These are phyloP conservation scores for Achaetomium macrosporum DNA, from an alignment of 2,329 filamentous ascomycete genomes.

Conservation along the genomic window DNA sequence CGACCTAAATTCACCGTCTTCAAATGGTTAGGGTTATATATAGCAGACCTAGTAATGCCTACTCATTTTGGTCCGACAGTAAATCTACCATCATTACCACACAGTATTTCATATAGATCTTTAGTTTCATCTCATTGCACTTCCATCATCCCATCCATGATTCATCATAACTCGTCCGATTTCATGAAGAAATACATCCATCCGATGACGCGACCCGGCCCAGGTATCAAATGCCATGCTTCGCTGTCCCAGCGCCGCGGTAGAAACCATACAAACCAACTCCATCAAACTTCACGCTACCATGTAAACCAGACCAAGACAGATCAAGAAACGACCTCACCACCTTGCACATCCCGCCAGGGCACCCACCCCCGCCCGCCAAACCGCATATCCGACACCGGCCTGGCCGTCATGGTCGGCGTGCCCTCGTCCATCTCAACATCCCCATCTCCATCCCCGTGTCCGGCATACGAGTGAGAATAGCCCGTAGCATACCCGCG, in stretches of 20 bases:
- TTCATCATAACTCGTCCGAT: neutral
- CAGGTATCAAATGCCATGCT: constrained; percentile 3
- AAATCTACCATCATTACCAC: no score
- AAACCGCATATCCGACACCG: neutral
- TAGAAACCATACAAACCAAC: no score
- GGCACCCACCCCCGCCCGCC: constrained; percentile 10
- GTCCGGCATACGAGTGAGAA: neutral
- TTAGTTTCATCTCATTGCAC: no score
- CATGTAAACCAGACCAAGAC: neutral
- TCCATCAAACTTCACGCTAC: no score
- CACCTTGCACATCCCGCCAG: constrained; percentile 4
- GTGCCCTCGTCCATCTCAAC: constrained; percentile 19
- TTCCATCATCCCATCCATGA: constrained; percentile 1
- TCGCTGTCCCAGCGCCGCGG: neutral
- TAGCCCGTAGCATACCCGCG: neutral
- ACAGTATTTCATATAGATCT: no score
- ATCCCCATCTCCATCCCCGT: constrained; percentile 19
- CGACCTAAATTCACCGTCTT: no score
- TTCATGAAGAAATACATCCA: no score
- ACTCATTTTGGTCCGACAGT: no score
- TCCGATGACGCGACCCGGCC: neutral
- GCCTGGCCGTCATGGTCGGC: constrained; percentile 17
- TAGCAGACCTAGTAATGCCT: no score
- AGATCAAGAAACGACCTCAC: neutral
- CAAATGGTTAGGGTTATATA: no score